Conservation (phyloP, 495 filamentous ascomycete genomes). For the Neurospora sp. region DNA sequence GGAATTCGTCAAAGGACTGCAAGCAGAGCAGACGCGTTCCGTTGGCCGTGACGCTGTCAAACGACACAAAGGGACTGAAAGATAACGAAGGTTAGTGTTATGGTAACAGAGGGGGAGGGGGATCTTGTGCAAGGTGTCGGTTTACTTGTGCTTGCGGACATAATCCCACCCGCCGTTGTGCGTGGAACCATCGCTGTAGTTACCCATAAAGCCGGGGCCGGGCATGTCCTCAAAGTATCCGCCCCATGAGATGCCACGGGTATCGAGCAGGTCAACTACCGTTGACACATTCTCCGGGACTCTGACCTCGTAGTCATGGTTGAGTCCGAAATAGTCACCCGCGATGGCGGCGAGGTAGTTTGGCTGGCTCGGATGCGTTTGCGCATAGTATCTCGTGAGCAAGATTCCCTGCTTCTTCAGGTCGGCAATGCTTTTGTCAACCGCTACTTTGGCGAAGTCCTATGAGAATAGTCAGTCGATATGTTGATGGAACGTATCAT, state of each 20-base stretch:
- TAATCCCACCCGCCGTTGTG: conserved; percentile 47
- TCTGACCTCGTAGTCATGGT: conserved; percentile 50
- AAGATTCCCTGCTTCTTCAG: conserved; percentile 52
- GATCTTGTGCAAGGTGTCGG: background rate
- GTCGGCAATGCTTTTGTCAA: conserved; percentile 41
- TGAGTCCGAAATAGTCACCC: conserved; percentile 60
- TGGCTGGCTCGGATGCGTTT: conserved; percentile 45
- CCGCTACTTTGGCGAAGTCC: conserved; percentile 45
- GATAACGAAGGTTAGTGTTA: conserved; percentile 1
- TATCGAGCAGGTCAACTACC: conserved; percentile 56
- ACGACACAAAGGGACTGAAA: conserved; percentile 38
- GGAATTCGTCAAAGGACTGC: conserved; percentile 50
- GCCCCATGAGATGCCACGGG: conserved; percentile 50
- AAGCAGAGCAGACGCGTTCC: conserved; percentile 47
- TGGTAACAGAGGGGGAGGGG: background rate
- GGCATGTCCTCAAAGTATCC: conserved; percentile 60
- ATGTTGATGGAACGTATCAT: background rate
- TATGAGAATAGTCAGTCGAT: conserved; percentile 14
- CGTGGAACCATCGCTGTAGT: conserved; percentile 37
- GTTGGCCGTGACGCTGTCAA: conserved; percentile 38
- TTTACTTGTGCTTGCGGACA: conserved; percentile 60
- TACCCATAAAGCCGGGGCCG: conserved; percentile 56
- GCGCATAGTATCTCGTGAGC: conserved; percentile 50
- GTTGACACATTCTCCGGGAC: conserved; percentile 59
- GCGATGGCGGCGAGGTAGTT: conserved; percentile 44